Evolutionary conservation across 169 alveolate genomes (phyloP).

Genomic region (Prorocentrum cordatum): DNA sequence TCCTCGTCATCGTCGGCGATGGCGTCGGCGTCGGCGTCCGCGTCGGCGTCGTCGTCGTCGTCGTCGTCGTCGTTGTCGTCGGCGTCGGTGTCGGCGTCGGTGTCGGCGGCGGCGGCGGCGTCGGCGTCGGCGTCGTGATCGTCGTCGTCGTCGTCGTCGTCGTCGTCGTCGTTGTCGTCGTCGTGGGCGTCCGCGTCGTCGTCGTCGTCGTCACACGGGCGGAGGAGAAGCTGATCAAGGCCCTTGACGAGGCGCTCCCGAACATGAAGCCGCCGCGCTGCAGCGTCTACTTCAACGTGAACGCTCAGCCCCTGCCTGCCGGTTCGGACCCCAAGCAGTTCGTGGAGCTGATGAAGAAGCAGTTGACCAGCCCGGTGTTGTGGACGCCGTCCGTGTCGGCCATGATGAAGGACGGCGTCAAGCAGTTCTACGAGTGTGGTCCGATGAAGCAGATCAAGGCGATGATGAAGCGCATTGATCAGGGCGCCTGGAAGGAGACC

Average conservation of each 20-base stretch:
- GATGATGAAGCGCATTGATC: constrained; percentile 48
- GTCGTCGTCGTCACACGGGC: too few relatives aligned
- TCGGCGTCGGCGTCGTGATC: too few relatives aligned
- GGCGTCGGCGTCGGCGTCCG: too few relatives aligned
- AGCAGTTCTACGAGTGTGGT: constrained; percentile 50
- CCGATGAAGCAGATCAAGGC: constrained; percentile 68
- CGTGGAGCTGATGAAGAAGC: background rate
- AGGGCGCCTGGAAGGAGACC: constrained; percentile 28
- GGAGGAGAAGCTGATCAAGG: too few relatives aligned
- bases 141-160: too few relatives aligned
- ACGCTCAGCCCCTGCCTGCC: background rate
- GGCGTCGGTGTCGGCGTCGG: too few relatives aligned
- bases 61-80: too few relatives aligned
- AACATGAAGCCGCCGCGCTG: constrained; percentile 43
- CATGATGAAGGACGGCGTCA: constrained; percentile 39
- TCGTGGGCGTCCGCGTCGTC: too few relatives aligned
- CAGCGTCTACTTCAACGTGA: background rate
- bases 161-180: too few relatives aligned
- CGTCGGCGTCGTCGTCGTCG: too few relatives aligned
- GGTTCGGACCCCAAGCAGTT: background rate
- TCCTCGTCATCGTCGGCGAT: too few relatives aligned
- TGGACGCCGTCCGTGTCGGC: constrained; percentile 27
- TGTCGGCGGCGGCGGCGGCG: too few relatives aligned
- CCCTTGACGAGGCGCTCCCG: constrained; percentile 19
- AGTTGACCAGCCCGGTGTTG: constrained; percentile 19